Evolutionary conservation across 441 rosid species (phyloP).

Genomic region (Erodium chrysanthum): DNA sequence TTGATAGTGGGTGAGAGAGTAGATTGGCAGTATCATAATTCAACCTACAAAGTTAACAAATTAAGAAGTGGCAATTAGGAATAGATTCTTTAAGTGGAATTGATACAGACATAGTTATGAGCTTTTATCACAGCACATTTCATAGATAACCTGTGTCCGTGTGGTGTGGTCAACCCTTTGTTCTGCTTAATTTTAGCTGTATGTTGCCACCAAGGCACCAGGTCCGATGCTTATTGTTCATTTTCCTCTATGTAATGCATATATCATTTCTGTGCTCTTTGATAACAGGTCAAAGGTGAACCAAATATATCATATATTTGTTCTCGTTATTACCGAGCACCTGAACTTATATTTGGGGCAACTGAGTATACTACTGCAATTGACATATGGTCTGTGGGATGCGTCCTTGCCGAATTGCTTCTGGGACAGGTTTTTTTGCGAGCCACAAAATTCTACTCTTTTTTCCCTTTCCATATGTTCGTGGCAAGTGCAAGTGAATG

Average conservation of each 20-base stretch:
- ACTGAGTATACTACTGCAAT: conserved; percentile 71
- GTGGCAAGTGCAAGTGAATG: conserved; percentile 8
- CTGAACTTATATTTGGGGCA: conserved; percentile 88
- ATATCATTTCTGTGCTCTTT: not conserved
- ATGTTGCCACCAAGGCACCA: not conserved
- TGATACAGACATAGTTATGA: not conserved
- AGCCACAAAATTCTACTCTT: not conserved
- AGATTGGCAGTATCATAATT: not conserved
- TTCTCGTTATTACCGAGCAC: conserved; percentile 79
- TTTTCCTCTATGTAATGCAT: not conserved
- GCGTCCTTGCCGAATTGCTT: conserved; percentile 76
- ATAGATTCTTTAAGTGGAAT: not conserved
- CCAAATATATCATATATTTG: conserved; percentile 82
- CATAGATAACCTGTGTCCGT: not conserved
- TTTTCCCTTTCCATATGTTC: not conserved
- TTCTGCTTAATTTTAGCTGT: not conserved
- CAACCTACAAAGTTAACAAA: not conserved
- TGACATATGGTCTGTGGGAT: conserved; percentile 80
- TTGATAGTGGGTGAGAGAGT: no score
- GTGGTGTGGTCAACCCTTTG: not conserved
- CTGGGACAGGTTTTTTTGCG: conserved; percentile 53
- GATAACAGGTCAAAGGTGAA: conserved; percentile 53
- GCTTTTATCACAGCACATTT: not conserved
- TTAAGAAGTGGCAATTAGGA: not conserved
- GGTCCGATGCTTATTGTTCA: not conserved